A percentile compares a stretch with the other conserved stretches of the same genome.
Evolutionary conservation across 495 filamentous ascomycete genomes (phyloP).

Genomic region (Entonaema liquescens): DNA sequence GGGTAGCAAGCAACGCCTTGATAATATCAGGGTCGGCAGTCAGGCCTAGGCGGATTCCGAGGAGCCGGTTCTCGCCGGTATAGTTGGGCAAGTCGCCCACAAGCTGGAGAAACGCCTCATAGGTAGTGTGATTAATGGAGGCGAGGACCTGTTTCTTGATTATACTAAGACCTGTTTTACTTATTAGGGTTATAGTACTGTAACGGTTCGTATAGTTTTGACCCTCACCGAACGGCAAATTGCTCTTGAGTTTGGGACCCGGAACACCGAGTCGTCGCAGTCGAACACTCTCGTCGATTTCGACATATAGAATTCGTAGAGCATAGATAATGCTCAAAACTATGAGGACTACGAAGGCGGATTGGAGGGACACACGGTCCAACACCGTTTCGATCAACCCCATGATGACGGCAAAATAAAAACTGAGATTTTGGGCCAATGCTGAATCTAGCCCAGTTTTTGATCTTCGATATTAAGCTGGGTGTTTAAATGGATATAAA

Average conservation of each 20-base stretch:
- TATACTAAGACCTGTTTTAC: conserved; percentile 66
- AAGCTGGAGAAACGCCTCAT: conserved; percentile 66
- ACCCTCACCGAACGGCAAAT: conserved; percentile 41
- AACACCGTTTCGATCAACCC: conserved; percentile 50
- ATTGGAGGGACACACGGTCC: conserved; percentile 50
- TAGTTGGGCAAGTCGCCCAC: conserved; percentile 51
- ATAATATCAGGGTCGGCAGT: conserved; percentile 85
- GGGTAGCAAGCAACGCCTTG: conserved; percentile 81
- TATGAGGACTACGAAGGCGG: conserved; percentile 40
- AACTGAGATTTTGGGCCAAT: not conserved
- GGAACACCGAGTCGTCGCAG: conserved; percentile 56
- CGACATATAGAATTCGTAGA: conserved; percentile 41
- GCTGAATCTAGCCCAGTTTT: not conserved
- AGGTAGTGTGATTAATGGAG: conserved; percentile 60
- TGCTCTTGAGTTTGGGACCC: conserved; percentile 29
- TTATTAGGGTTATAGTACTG: conserved; percentile 9
- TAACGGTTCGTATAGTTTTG: not conserved
- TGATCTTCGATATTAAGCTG: not conserved
- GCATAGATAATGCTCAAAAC: conserved; percentile 40
- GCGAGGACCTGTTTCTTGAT: conserved; percentile 61
- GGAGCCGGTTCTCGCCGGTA: conserved; percentile 69
- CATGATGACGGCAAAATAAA: conserved; percentile 44
- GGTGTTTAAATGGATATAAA: not conserved
- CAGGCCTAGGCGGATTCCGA: conserved; percentile 66
- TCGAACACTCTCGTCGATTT: conserved; percentile 48